These are phyloP conservation scores for Pseudopyricularia cyperi DNA, from an alignment of 2,329 filamentous ascomycete genomes.

Conservation along the genomic window DNA sequence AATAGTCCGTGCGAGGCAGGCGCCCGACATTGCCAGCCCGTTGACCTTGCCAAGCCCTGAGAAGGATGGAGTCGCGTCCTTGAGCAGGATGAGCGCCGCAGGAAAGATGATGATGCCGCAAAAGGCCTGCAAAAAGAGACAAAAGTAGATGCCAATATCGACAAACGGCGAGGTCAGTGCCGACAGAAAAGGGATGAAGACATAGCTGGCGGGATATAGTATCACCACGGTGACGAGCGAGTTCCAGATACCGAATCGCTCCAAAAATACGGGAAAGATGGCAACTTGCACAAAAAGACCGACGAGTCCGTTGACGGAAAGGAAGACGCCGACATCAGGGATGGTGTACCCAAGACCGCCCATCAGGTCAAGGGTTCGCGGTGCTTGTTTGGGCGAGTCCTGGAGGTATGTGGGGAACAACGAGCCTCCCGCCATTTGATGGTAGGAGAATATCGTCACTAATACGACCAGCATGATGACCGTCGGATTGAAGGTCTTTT, in stretches of 20 bases:
- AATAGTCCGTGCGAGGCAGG: neutral
- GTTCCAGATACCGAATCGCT: neutral
- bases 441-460: neutral
- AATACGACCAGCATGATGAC: neutral
- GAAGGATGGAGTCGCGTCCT: neutral
- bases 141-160: neutral
- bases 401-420: neutral
- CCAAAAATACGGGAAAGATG: slow-evolving; percentile 48
- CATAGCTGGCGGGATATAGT: neutral
- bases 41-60: neutral
- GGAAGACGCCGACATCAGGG: slow-evolving; percentile 11
- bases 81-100: neutral
- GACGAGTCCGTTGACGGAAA: slow-evolving; percentile 34
- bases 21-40: neutral
- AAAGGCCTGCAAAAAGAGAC: neutral
- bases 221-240: neutral
- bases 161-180: neutral
- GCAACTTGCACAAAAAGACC: slow-evolving; percentile 61
- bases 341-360: neutral
- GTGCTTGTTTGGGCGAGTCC: neutral
- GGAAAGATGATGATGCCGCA: slow-evolving; percentile 1
- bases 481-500: neutral
- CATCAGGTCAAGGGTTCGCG: neutral
- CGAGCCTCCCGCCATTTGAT: neutral
- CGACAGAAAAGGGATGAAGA: neutral